Evolutionary conservation across 768 basidiomycete species (phyloP), one percentile per base, ranked within the genome.

Genomic region (Mycena galopus): DNA sequence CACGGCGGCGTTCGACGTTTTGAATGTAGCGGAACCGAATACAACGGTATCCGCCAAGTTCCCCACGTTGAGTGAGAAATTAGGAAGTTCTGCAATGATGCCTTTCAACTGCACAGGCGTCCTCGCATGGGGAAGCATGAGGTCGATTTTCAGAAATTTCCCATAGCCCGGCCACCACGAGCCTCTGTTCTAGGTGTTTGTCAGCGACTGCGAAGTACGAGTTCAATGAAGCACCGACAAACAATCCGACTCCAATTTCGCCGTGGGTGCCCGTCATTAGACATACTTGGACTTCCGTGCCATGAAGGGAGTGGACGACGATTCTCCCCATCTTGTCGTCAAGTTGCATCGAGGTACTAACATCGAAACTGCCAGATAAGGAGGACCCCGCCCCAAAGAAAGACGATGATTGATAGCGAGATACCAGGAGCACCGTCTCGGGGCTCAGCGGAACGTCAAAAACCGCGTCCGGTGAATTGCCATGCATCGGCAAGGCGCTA

Each of bases 171-270:
- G 23, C 57, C 35, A 61, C 57, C 35, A 61, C 8, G 39, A 62
- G 4, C 33, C 51, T 37, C 29, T 35, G 32, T 33, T 51, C 72
- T 73, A 16, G 8, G 25, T 4, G 21, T 4, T 8, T 1, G 14
- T 65, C 29, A 51, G 33, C 4, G 25, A 25, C 44, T n/a, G n/a
- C 44, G 19, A n/a, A n/a, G 21, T n/a, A n/a, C 19, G n/a, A 11
- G 19, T 47, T 37, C 1, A n/a, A n/a, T 37, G 11, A 37, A 37
- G 35, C 44, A 68, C 69, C 8, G 14, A 74, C 73, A 19, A 74
- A 71, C n/a, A 74, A 55, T 2, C 55, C 65, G 23, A 74, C 61
- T 21, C 73, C 69, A 7, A 27, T 19, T 51, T 65, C 61, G 17
- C 56, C 61, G 9, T 61, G 47, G 27, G 37, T 2, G 2, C 66